Conservation (phyloP, 495 filamentous ascomycete genomes). For the Penicillium mononematosum region DNA sequence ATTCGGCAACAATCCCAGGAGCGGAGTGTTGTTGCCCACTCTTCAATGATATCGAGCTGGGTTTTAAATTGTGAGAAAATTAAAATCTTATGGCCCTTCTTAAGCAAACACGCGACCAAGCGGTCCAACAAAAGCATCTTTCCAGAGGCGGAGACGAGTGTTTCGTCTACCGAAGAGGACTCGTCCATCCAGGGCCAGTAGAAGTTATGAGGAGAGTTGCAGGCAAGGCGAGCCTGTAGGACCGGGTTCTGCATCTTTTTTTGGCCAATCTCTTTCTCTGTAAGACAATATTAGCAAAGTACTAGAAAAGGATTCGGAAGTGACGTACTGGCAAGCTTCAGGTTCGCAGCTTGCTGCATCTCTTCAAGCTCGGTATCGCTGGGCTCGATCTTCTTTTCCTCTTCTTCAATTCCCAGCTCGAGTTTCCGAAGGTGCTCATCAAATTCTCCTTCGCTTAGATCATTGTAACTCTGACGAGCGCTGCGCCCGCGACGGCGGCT, state of each 20-base stretch:
- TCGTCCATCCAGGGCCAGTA: slow-evolving; percentile 80
- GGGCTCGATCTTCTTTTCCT: slow-evolving; percentile 54
- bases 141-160: slow-evolving; percentile 78
- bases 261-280: slow-evolving; percentile 74
- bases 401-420: slow-evolving; percentile 50
- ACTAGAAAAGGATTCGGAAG: not conserved
- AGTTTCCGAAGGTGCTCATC: slow-evolving; percentile 65
- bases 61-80: slow-evolving; percentile 97
- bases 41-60: slow-evolving; percentile 85
- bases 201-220: slow-evolving; percentile 94
- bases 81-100: slow-evolving; percentile 80
- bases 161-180: slow-evolving; percentile 61
- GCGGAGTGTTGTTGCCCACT: slow-evolving; percentile 72
- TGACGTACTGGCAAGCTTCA: slow-evolving; percentile 73
- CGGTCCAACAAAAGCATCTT: slow-evolving; percentile 95
- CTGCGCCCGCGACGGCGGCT: slow-evolving; percentile 44
- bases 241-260: slow-evolving; percentile 96
- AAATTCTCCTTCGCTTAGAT: slow-evolving; percentile 73
- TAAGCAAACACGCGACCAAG: slow-evolving; percentile 72
- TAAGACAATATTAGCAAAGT: slow-evolving; percentile 15
- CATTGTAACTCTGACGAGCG: slow-evolving; percentile 62
- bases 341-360: slow-evolving; percentile 63
- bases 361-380: slow-evolving; percentile 58
- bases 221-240: slow-evolving; percentile 88
- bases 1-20: slow-evolving; percentile 84